Percentiles rank a stretch among this genome's conserved stretches.
These are phyloP conservation scores for Suaeda aralocaspica DNA, from an alignment of 148 eudicot genomes.

Conservation along the genomic window DNA sequence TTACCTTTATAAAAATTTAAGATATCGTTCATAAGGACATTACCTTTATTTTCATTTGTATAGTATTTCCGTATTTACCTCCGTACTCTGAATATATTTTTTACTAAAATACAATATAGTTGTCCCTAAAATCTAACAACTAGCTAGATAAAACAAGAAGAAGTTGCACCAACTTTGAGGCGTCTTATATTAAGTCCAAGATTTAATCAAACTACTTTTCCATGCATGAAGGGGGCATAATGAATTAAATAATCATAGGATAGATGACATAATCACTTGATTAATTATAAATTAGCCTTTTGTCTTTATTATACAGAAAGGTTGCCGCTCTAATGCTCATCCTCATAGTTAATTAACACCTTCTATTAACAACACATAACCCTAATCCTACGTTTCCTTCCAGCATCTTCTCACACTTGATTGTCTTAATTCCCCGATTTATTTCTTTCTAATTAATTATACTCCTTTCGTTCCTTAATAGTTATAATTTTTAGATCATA, in stretches of 20 bases:
- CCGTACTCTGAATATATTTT: too few relatives aligned
- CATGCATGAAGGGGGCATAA: background rate
- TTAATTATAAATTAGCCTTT: background rate
- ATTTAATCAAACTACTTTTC: background rate
- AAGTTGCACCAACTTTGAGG: background rate
- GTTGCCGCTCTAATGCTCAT: background rate
- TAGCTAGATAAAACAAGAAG: too few relatives aligned
- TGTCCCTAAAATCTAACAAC: too few relatives aligned
- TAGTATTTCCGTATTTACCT: too few relatives aligned
- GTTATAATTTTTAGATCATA: too few relatives aligned
- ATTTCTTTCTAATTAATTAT: background rate
- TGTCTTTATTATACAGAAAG: background rate
- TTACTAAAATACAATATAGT: too few relatives aligned
- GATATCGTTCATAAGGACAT: too few relatives aligned
- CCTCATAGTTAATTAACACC: background rate
- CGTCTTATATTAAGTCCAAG: background rate
- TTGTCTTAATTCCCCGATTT: conserved; percentile 3
- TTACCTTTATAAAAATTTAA: too few relatives aligned
- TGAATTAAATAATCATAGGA: background rate
- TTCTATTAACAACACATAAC: background rate
- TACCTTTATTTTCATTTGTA: too few relatives aligned
- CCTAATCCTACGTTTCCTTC: conserved; percentile 14
- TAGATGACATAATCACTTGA: background rate
- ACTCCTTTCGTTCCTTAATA: background rate
- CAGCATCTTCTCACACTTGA: conserved; percentile 15